Conservation (phyloP, 1,284 basidiomycete genomes). For the Termitomyces sp. region DNA sequence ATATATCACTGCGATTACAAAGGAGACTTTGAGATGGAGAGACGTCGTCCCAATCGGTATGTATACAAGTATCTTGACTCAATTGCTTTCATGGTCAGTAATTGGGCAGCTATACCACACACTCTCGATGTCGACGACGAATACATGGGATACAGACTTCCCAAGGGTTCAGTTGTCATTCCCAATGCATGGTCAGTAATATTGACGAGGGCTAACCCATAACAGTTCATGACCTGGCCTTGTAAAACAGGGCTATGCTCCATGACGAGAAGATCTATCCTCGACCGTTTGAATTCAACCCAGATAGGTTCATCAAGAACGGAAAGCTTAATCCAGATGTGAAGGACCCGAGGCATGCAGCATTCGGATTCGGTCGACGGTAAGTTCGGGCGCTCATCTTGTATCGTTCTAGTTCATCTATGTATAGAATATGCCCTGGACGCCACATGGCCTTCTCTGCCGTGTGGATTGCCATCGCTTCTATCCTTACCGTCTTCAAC, state of each 20-base stretch:
- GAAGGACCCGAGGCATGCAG: constrained; percentile 16
- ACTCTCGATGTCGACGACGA: constrained; percentile 25
- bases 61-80: not conserved
- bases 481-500: constrained; percentile 32
- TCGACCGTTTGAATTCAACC: constrained; percentile 32
- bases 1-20: not conserved
- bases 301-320: constrained; percentile 29
- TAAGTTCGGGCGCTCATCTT: not conserved
- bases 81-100: not conserved
- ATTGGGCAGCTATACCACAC: constrained; percentile 23
- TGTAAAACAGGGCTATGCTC: constrained; percentile 28
- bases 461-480: constrained; percentile 34
- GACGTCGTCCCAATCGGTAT: constrained; percentile 14
- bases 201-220: too few relatives aligned
- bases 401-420: not conserved
- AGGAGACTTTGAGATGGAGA: constrained; percentile 25
- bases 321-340: constrained; percentile 13
- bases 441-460: constrained; percentile 30
- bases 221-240: not conserved
- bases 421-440: constrained; percentile 26
- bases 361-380: constrained; percentile 20
- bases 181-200: constrained; percentile 25
- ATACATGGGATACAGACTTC: constrained; percentile 34
- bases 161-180: constrained; percentile 28
- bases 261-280: constrained; percentile 34